Conservation (phyloP, 2,329 filamentous ascomycete species). For the Apiospora arundinis region DNA sequence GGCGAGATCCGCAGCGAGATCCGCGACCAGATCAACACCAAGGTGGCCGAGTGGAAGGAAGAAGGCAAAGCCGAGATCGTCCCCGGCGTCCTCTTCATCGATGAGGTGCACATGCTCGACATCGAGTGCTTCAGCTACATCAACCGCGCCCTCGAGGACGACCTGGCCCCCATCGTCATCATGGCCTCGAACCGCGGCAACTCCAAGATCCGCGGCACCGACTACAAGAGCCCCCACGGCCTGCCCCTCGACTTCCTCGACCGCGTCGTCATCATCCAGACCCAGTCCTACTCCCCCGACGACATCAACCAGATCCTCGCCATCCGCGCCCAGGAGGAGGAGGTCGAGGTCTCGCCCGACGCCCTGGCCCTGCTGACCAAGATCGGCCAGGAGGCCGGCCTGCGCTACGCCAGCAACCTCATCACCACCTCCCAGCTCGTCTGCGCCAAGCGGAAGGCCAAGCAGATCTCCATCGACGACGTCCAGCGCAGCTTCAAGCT, state of each 20-base stretch:
- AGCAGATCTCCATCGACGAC: conserved; percentile 84
- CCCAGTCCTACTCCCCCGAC: conserved; percentile 79
- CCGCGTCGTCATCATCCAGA: conserved; percentile 94
- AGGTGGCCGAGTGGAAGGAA: conserved; percentile 98
- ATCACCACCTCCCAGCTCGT: conserved; percentile 94
- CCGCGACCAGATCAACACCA: conserved; percentile 98
- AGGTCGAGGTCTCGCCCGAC: conserved; percentile 89
- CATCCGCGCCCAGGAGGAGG: conserved; percentile 93
- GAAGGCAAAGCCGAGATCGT: conserved; percentile 99
- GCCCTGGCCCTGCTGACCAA: conserved; percentile 93
- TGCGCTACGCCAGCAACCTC: conserved; percentile 96
- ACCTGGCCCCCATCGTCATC: conserved; percentile 95
- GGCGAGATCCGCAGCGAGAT: conserved; percentile 98
- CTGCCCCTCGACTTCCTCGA: conserved; percentile 95
- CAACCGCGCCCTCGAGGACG: conserved; percentile 94
- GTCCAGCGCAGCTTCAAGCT: conserved; percentile 92
- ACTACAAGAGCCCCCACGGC: conserved; percentile 91
- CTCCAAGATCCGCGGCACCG: conserved; percentile 90
- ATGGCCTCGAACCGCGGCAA: conserved; percentile 98
- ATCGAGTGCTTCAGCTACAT: conserved; percentile 99
- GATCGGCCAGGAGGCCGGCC: conserved; percentile 89
- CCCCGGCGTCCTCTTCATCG: conserved; percentile 95
- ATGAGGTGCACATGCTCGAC: conserved; percentile 99
- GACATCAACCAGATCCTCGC: conserved; percentile 92
- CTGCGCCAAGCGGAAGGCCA: conserved; percentile 82